Evolutionary conservation across 352 stramenopile species (phyloP).

Genomic region (Albugo laibachii): DNA sequence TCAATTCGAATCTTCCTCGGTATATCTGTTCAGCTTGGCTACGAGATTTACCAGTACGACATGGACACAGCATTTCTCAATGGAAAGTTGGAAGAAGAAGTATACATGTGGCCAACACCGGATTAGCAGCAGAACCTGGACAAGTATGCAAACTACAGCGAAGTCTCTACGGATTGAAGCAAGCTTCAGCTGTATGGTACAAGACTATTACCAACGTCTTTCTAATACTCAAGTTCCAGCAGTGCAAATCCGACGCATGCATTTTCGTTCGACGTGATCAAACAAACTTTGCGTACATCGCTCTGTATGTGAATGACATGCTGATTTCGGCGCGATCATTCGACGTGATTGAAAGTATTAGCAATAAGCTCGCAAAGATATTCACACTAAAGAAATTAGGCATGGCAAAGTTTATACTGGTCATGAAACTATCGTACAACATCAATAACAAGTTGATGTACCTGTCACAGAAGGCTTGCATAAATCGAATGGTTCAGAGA

Average conservation of each 20-base stretch:
- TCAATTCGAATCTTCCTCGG: background rate
- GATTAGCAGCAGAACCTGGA: background rate
- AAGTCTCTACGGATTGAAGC: conserved; percentile 6
- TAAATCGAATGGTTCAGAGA: conserved; percentile 3
- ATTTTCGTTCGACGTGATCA: conserved; percentile 5
- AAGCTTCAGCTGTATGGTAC: conserved; percentile 10
- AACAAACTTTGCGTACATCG: conserved; percentile 4
- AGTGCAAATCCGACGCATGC: conserved; percentile 6
- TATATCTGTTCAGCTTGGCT: background rate
- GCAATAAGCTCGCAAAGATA: background rate
- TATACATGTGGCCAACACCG: background rate
- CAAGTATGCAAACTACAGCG: background rate
- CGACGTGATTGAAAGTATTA: conserved; percentile 3
- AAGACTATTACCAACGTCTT: conserved; percentile 9
- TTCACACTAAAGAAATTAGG: conserved; percentile 12
- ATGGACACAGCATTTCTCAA: background rate
- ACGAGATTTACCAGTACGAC: background rate
- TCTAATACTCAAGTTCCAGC: conserved; percentile 3
- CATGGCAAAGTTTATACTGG: conserved; percentile 7
- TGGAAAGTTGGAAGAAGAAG: background rate
- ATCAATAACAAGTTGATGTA: background rate
- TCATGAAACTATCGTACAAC: conserved; percentile 9
- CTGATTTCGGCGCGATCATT: conserved; percentile 2
- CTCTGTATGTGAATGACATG: conserved; percentile 8
- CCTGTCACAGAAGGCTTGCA: conserved; percentile 9